Base-by-base conservation (phyloP, 495 filamentous ascomycete genomes). In the Pseudoneurospora amorphoporcata region DNA sequence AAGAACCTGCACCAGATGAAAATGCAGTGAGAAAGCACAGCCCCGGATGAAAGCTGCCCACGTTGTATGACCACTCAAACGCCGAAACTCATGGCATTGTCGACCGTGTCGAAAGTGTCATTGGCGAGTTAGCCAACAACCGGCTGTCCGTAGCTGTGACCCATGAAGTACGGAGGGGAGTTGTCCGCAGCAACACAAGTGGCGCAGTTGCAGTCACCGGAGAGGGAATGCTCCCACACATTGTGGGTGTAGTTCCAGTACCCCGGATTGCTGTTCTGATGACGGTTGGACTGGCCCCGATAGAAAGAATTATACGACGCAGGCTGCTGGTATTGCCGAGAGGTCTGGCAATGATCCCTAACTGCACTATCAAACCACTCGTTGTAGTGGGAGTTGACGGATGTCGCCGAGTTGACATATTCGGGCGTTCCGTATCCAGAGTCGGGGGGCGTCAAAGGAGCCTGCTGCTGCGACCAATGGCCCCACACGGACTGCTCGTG, bases 141-240 rank as follows among this genome's bases (percentile, higher is more conserved):
- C 32, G 92, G 84, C 80, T 92, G 91, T 23, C 89, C 81, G 75
- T 89, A 93, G 65, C 83, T 83, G 68, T 85, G 86, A 68, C 85
- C 82, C 77, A 87, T 87, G 76, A 93, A 88, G 77, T 94, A 92
- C 42, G 88, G 87, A 39, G 89, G 79, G 72, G 90, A 87, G 73
- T 87, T 77, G 70, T 79, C 90, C 19, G 76, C 53, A 37, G 78
- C 77, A 19, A 83, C 81, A 80, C 92, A 95, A 70, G 88, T 87
- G 68, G 83, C 78, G 79, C 92, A 95, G 72, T 84, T 86, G 78
- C 92, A 95, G 23, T 90, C 92, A 39, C 86, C 85, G 65, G 86
- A 86, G 76, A 87, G 84, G 45, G 84, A 86, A 73, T 87, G 86
- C 72, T 87, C 83, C 88, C 90, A 91, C 39, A 84, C 82, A 78